Evolutionary conservation across 495 filamentous ascomycete species (phyloP).

Genomic region (Eremomyces bilateralis): DNA sequence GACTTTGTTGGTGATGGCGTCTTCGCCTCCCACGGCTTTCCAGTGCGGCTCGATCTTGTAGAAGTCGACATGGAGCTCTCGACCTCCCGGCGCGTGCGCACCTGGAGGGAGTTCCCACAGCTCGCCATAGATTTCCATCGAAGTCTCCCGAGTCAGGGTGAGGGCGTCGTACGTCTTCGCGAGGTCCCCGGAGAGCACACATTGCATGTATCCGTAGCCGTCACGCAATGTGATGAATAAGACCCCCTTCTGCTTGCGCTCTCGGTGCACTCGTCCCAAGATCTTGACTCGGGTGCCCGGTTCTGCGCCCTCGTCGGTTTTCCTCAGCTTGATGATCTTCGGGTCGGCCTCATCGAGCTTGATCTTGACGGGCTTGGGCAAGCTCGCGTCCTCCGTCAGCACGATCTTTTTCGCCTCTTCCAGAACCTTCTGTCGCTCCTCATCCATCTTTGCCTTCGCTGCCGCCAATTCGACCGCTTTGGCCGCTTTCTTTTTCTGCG

Average conservation of each 20-base stretch:
- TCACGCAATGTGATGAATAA: constrained; percentile 76
- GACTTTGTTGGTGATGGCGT: constrained; percentile 84
- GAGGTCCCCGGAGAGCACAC: constrained; percentile 61
- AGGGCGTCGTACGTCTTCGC: constrained; percentile 84
- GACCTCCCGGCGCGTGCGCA: constrained; percentile 60
- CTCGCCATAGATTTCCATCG: constrained; percentile 71
- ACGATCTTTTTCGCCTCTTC: constrained; percentile 79
- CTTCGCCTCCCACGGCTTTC: constrained; percentile 67
- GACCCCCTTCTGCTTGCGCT: constrained; percentile 67
- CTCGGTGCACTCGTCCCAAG: constrained; percentile 64
- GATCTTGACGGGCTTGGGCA: constrained; percentile 58
- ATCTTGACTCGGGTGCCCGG: constrained; percentile 65
- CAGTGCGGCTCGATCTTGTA: constrained; percentile 52
- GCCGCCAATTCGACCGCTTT: constrained; percentile 30
- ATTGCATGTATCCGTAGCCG: constrained; percentile 80
- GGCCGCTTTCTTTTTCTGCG: constrained; percentile 26
- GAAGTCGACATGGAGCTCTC: constrained; percentile 89
- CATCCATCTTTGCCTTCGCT: constrained; percentile 49
- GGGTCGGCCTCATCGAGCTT: constrained; percentile 29
- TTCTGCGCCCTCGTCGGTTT: constrained; percentile 18
- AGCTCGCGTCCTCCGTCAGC: constrained; percentile 55
- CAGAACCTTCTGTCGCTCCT: constrained; percentile 39
- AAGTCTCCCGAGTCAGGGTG: constrained; percentile 73
- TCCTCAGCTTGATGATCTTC: constrained; percentile 18
- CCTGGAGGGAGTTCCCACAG: constrained; percentile 66